A percentile compares a stretch with the other conserved stretches of the same genome.
phyloP scores from a whole-genome alignment of 2,329 filamentous ascomycete genomes.

The Arthrobotrys entomopaga region DNA sequence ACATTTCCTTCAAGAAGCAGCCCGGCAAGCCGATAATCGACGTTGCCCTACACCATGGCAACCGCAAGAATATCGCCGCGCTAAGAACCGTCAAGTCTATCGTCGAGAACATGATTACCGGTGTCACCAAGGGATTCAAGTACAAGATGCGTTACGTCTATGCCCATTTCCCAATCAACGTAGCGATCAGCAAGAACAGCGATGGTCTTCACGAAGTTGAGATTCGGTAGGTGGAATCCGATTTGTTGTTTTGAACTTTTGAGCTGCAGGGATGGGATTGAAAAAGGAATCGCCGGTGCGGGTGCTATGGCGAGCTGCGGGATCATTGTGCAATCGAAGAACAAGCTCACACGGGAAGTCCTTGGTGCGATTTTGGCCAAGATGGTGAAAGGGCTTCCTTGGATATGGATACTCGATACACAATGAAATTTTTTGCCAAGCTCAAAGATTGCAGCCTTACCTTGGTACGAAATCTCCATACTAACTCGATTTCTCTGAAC shows the following conservation, averaged over 20 bases:
- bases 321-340: too few relatives aligned
- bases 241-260: too few relatives aligned
- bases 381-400: too few relatives aligned
- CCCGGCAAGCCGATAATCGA: constrained; percentile 78
- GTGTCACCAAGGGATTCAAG: constrained; percentile 99
- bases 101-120: constrained; percentile 98
- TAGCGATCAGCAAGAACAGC: constrained; percentile 96
- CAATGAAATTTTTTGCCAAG: too few relatives aligned
- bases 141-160: constrained; percentile 99
- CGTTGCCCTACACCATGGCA: constrained; percentile 98
- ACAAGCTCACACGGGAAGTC: too few relatives aligned
- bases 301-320: too few relatives aligned
- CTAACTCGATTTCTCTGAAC: constrained; percentile 5
- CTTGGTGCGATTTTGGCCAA: too few relatives aligned
- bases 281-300: neutral
- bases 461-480: neutral
- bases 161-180: constrained; percentile 99
- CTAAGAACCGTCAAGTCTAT: constrained; percentile 97
- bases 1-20: constrained; percentile 92
- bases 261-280: neutral
- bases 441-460: neutral
- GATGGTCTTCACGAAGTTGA: constrained; percentile 90
- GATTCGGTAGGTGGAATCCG: constrained; percentile 78
- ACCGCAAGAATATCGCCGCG: constrained; percentile 96
- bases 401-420: too few relatives aligned